phyloP scores from a whole-genome alignment of 2,329 filamentous ascomycete species.

The Talaromyces sp. region DNA sequence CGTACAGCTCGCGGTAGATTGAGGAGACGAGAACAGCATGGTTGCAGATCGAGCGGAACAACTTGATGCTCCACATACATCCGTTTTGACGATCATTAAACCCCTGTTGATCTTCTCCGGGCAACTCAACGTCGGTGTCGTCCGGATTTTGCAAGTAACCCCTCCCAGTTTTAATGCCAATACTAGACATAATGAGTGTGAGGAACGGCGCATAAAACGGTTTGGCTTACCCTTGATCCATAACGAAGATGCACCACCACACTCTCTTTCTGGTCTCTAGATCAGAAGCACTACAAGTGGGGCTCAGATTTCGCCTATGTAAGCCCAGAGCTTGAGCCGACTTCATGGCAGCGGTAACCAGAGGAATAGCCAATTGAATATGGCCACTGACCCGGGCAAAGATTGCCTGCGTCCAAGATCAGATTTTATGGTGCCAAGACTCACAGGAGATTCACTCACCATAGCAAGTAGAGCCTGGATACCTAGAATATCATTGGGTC shows the following conservation, averaged over 20 bases:
- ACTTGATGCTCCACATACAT: constrained; percentile 77
- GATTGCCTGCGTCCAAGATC: constrained; percentile 50
- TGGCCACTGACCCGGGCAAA: constrained; percentile 95
- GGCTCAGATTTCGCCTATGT: constrained; percentile 81
- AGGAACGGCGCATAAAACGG: not conserved
- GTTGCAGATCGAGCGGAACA: constrained; percentile 89
- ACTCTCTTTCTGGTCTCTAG: constrained; percentile 79
- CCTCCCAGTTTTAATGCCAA: constrained; percentile 63
- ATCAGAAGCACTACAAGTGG: constrained; percentile 83
- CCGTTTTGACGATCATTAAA: constrained; percentile 57
- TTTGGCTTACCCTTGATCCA: constrained; percentile 59
- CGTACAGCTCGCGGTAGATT: constrained; percentile 85
- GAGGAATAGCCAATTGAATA: constrained; percentile 81
- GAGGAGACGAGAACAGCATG: constrained; percentile 84
- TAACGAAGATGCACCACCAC: constrained; percentile 69
- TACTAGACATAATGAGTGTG: constrained; percentile 36
- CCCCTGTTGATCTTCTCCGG: constrained; percentile 78
- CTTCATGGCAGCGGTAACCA: constrained; percentile 82
- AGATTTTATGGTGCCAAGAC: not conserved
- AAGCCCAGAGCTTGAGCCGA: constrained; percentile 87
- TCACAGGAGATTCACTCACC: constrained; percentile 39
- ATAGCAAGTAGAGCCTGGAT: constrained; percentile 90
- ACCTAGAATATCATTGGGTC: constrained; percentile 86
- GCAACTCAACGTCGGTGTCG: constrained; percentile 89
- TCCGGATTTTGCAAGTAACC: constrained; percentile 67